Evolutionary conservation across 23 red algal species (phyloP).

Genomic region (Agarophyton chilense): DNA sequence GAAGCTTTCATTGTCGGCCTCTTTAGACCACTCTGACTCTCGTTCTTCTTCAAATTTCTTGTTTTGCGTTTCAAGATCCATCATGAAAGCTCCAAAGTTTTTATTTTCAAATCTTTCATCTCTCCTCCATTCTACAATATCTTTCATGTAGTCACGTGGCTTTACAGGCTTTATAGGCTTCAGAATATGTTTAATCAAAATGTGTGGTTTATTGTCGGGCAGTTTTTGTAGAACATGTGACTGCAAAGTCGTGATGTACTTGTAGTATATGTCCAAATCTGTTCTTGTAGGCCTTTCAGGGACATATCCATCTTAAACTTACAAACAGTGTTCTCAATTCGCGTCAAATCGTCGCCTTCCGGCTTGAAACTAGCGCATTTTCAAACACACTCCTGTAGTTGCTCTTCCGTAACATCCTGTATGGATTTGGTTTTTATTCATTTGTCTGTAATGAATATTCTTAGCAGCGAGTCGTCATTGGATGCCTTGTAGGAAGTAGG

Average conservation of each 20-base stretch:
- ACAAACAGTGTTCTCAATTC: neutral
- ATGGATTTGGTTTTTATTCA: conserved; percentile 16
- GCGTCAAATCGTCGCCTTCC: neutral
- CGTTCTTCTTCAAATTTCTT: conserved; percentile 20
- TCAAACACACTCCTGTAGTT: conserved; percentile 21
- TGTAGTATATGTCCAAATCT: too few species aligned
- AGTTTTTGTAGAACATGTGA: neutral
- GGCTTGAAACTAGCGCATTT: conserved; percentile 2
- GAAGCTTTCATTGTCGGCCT: neutral
- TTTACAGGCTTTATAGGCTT: neutral
- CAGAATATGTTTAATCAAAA: conserved; percentile 25
- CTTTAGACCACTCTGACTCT: neutral
- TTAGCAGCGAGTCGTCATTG: conserved; percentile 31
- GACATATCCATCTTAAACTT: conserved; percentile 35
- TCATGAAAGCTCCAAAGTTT: conserved; percentile 47
- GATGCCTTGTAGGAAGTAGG: conserved; percentile 38
- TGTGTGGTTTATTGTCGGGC: conserved; percentile 19
- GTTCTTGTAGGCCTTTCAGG: conserved; percentile 11
- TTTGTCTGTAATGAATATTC: conserved; percentile 6
- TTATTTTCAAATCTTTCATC: conserved; percentile 39
- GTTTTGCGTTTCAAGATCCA: conserved; percentile 18
- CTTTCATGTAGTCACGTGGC: neutral
- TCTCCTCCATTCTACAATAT: conserved; percentile 33
- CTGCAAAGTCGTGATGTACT: too few species aligned
- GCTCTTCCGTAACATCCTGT: conserved; percentile 37